Evolutionary conservation across 2,329 filamentous ascomycete genomes (phyloP).

Genomic region (Trichoderma atroviride): DNA sequence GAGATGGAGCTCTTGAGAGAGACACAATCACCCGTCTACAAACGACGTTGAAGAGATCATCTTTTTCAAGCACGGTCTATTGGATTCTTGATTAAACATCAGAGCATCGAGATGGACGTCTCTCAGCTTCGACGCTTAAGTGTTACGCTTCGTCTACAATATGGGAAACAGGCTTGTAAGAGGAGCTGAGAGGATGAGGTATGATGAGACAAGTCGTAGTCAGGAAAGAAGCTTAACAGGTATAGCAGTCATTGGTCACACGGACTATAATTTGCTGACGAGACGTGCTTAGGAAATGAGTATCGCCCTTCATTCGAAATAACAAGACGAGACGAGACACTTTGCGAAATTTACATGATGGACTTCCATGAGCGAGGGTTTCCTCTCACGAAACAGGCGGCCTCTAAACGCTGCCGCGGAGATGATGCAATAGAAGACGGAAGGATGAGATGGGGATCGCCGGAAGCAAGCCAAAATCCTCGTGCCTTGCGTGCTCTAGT

Average conservation of each 20-base stretch:
- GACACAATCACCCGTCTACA: not conserved
- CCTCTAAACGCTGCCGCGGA: not conserved
- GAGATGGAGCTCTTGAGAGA: not conserved
- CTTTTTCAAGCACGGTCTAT: not conserved
- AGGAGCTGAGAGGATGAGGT: not conserved
- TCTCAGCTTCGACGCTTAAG: not conserved
- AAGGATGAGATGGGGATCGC: not conserved
- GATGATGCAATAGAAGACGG: not conserved
- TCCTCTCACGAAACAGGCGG: not conserved
- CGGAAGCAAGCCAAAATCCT: not conserved
- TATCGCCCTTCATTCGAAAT: not conserved
- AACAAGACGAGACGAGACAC: not conserved
- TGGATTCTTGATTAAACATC: not conserved
- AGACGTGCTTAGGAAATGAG: not conserved
- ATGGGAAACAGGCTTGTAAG: not conserved
- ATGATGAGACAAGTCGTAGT: slow-evolving; percentile 6
- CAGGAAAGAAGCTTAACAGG: not conserved
- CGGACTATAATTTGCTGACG: slow-evolving; percentile 7
- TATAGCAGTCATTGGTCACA: slow-evolving; percentile 7
- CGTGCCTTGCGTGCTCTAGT: not conserved
- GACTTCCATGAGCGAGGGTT: not conserved
- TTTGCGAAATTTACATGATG: not conserved
- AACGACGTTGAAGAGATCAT: not conserved
- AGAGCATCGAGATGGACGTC: not conserved
- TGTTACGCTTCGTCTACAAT: not conserved